Conservation (phyloP, 2,329 filamentous ascomycete genomes). For the Ascochyta koolunga region DNA sequence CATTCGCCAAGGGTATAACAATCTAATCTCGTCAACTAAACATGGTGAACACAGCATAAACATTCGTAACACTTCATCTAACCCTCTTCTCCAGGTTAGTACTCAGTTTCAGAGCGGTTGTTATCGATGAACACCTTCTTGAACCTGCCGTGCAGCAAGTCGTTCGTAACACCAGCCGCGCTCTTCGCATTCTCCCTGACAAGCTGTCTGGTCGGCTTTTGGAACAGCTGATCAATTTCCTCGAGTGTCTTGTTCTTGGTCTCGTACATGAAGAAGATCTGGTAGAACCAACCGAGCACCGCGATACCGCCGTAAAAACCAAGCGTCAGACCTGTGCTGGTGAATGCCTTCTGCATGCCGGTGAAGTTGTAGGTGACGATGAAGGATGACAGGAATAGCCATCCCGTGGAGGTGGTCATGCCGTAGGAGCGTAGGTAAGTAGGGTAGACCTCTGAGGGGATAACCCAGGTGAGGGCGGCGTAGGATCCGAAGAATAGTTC, state of each 20-base stretch:
- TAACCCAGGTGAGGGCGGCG: conserved; percentile 44
- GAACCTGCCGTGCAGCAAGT: conserved; percentile 53
- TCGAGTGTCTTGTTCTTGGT: conserved; percentile 73
- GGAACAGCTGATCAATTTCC: conserved; percentile 73
- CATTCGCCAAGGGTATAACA: conserved; percentile 10
- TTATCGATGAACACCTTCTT: conserved; percentile 56
- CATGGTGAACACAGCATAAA: background rate
- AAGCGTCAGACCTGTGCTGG: conserved; percentile 66
- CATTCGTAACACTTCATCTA: background rate
- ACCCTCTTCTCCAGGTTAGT: background rate
- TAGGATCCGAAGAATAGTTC: conserved; percentile 47
- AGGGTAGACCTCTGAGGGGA: conserved; percentile 72
- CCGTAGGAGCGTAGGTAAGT: conserved; percentile 75
- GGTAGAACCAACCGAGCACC: conserved; percentile 72
- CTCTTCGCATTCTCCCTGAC: conserved; percentile 56
- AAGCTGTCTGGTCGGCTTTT: conserved; percentile 66
- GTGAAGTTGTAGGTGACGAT: conserved; percentile 78
- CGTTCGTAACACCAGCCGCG: conserved; percentile 52
- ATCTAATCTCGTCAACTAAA: background rate
- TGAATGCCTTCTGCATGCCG: conserved; percentile 72
- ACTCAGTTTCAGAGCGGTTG: conserved; percentile 22
- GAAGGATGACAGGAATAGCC: conserved; percentile 73
- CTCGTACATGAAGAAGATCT: conserved; percentile 77
- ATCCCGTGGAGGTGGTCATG: conserved; percentile 72
- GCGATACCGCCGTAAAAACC: conserved; percentile 79